These are phyloP conservation scores for Secale cereale DNA, from an alignment of 176 grass and related monocot species.

Conservation along the genomic window DNA sequence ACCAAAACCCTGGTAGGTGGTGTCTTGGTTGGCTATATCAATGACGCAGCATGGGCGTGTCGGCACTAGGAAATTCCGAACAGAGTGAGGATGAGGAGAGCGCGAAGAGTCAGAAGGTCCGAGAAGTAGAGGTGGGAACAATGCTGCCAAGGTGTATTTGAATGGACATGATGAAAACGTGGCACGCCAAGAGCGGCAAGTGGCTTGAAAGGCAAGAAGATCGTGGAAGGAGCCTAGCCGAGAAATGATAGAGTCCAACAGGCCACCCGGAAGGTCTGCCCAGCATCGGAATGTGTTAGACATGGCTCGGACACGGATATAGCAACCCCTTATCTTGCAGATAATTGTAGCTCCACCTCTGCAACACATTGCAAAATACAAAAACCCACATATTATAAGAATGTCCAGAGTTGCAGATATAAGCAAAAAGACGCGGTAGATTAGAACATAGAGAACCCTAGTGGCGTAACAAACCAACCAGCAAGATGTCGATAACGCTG, in stretches of 20 bases:
- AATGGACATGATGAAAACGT: constrained; percentile 4
- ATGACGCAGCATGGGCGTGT: background rate
- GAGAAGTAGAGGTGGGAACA: constrained; percentile 33
- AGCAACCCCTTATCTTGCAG: background rate
- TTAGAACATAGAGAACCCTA: too few relatives aligned
- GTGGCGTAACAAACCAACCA: too few relatives aligned
- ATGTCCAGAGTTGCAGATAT: background rate
- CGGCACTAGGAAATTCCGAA: background rate
- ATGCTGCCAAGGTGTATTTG: background rate
- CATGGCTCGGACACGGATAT: background rate
- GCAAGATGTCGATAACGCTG: too few relatives aligned
- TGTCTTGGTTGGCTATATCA: constrained; percentile 10
- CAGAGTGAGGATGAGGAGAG: background rate
- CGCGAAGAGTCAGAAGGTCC: background rate
- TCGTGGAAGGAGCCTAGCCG: background rate
- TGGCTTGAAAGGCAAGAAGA: constrained; percentile 27
- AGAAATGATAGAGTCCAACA: background rate
- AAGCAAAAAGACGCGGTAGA: too few relatives aligned
- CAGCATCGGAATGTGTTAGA: background rate
- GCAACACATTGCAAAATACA: background rate
- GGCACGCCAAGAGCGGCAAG: constrained; percentile 36
- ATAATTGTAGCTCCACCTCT: background rate
- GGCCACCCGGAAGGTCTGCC: background rate
- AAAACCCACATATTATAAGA: background rate
- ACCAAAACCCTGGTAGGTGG: background rate